Conservation (phyloP, 352 stramenopile species). For the Pythium graminicola region DNA sequence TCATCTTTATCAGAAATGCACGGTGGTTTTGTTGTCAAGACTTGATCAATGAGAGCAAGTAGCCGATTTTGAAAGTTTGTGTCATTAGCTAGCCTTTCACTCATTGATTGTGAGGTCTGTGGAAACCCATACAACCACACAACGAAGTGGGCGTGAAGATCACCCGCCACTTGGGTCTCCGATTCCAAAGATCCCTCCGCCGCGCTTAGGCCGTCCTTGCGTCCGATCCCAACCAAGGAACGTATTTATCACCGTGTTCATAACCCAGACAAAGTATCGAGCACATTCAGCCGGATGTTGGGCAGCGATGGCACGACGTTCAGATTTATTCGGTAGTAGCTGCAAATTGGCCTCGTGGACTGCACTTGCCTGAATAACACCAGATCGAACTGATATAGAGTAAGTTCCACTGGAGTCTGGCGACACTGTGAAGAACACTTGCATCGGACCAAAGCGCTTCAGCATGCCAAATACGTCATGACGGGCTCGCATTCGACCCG, state of each 20-base stretch:
- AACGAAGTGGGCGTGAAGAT: constrained; percentile 24
- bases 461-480: constrained; percentile 25
- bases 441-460: constrained; percentile 22
- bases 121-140: constrained; percentile 27
- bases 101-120: neutral
- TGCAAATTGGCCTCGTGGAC: constrained; percentile 10
- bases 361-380: neutral
- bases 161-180: constrained; percentile 26
- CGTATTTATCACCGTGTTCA: constrained; percentile 15
- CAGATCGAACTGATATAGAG: constrained; percentile 16
- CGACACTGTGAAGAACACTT: constrained; percentile 24
- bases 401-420: constrained; percentile 17
- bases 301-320: constrained; percentile 12
- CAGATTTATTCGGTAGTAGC: constrained; percentile 14
- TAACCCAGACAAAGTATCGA: constrained; percentile 20
- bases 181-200: constrained; percentile 24
- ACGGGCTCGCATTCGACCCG: constrained; percentile 15
- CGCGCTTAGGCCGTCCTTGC: neutral
- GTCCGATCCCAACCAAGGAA: constrained; percentile 18
- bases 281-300: constrained; percentile 20
- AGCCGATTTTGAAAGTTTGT: neutral
- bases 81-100: neutral
- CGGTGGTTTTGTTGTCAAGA: neutral
- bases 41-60: neutral
- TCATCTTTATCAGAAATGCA: neutral